A percentile compares a stretch with the other conserved stretches of the same genome.
Conservation (phyloP, 306 rosid species). For the Prunus kanzakura region DNA sequence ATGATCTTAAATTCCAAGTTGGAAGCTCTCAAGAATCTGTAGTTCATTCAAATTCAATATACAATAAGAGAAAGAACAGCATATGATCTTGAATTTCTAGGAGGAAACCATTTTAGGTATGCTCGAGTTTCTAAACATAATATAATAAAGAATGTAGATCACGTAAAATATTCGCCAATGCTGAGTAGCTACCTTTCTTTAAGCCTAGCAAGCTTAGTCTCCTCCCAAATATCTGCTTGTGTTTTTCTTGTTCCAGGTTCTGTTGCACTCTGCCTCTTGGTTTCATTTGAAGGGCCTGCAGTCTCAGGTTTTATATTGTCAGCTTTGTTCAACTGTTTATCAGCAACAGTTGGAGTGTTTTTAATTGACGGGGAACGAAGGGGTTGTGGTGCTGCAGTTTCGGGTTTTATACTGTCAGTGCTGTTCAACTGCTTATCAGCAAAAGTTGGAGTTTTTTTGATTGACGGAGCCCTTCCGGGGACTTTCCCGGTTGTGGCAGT, state of each 20-base stretch:
- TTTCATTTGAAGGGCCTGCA: slow-evolving; percentile 21
- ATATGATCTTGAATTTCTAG: too few species aligned
- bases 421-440: slow-evolving; percentile 16
- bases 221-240: slow-evolving; percentile 69
- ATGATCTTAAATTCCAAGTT: background rate
- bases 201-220: slow-evolving; percentile 49
- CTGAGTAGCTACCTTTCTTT: slow-evolving; percentile 40
- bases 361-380: slow-evolving; percentile 6
- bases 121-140: background rate
- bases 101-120: too few species aligned
- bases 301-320: background rate
- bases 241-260: slow-evolving; percentile 19
- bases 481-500: slow-evolving; percentile 21
- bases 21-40: background rate
- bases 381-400: slow-evolving; percentile 32
- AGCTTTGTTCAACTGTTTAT: too few species aligned
- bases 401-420: slow-evolving; percentile 15
- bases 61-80: too few species aligned
- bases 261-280: slow-evolving; percentile 20
- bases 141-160: background rate
- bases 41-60: too few species aligned
- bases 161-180: background rate
- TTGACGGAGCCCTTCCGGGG: slow-evolving; percentile 40
- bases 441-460: slow-evolving; percentile 29
- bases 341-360: too few species aligned